Evolutionary conservation across 208 protist genomes (phyloP).

Genomic region (Leishmania aethiopica): DNA sequence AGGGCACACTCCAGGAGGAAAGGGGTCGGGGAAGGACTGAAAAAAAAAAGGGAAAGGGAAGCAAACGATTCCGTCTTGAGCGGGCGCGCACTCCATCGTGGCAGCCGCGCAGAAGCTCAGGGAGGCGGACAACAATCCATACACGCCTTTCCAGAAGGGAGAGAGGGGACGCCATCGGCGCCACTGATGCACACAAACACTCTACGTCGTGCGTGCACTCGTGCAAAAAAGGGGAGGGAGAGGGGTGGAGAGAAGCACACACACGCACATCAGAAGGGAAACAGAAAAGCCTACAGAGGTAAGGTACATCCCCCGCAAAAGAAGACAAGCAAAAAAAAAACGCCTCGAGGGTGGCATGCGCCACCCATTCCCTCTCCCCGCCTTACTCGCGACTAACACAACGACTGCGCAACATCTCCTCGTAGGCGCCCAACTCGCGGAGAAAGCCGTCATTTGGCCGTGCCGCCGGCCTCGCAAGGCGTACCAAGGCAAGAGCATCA

Average conservation of each 20-base stretch:
- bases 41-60: conserved; percentile 29
- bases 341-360: no score
- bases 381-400: neutral
- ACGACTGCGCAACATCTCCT: conserved; percentile 28
- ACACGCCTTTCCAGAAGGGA: neutral
- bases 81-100: neutral
- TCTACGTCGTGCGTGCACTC: neutral
- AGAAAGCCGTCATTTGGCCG: conserved; percentile 88
- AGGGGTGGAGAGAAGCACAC: neutral
- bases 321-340: neutral
- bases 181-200: neutral
- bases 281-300: neutral
- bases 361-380: neutral
- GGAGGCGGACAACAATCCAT: neutral
- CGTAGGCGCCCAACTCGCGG: conserved; percentile 39
- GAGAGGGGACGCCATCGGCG: neutral
- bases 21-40: neutral
- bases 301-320: neutral
- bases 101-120: neutral
- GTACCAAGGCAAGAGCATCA: conserved; percentile 67
- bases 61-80: neutral
- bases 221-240: neutral
- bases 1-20: neutral
- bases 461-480: conserved; percentile 63
- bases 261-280: neutral